Evolutionary conservation across 2,329 filamentous ascomycete species (phyloP), one percentile per base, ranked within the genome.

Genomic region (Knoxdaviesia proteae): DNA sequence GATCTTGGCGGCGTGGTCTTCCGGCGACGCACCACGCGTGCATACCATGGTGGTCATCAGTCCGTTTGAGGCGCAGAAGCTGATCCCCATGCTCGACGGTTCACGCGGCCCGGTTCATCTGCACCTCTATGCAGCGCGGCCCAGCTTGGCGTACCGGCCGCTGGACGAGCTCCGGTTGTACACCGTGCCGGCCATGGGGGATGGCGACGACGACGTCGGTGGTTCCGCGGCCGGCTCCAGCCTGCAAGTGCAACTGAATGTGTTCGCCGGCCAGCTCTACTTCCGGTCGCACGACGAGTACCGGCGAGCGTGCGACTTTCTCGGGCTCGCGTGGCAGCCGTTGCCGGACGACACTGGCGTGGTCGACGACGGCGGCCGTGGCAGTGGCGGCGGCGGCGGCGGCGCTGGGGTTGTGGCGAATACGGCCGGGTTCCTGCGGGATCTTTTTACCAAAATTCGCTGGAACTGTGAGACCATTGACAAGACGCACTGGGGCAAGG

Each of bases 181-280:
- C 49, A 59, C 54, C 1, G 44, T 64, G 1, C 60, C 62, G 1
- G 35, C 31, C 34, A 9, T 32, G 47, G 49, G 36, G 0, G 10
- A 20, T 41, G 7, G 20, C 46, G 39, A 6, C 44, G 53, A 4
- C 51, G 49, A 43, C 34, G 6, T 9, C 30, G 29, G 6, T 32
- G n/a, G 33, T 36, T 5, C 20, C 29, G n/a, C 39, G 7, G 29
- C 31, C 32, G 31, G 31, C 29, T 20, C 31, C 31, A 33, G 7
- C 8, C 50, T 69, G 0, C 53, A 58, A 0, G 55, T 61, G 0
- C 61, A 71, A 44, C 61, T 84, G 0, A 77, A 79, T 38, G 56
- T 84, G 0, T 83, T 84, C 43, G 62, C 80, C 0, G 80, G 79
- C 0, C 74, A 80, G 43, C 60, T 83, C 0, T 84, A 83, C 48